phyloP scores from a whole-genome alignment of 1,139 yeast genomes.

The Hemisphaericaspora subhashii region DNA sequence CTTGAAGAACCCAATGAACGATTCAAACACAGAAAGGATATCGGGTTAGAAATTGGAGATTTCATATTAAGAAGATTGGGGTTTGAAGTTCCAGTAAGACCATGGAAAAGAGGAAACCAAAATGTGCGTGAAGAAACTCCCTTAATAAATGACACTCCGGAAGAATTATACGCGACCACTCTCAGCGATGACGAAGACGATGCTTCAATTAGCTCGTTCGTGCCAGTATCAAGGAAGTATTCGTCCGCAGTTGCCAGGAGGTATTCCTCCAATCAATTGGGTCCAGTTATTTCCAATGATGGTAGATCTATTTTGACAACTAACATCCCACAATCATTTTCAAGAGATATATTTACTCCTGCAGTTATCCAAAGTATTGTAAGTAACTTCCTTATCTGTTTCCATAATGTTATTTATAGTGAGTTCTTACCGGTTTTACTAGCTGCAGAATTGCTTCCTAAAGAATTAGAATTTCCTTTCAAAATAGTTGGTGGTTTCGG shows the following conservation, averaged over 20 bases:
- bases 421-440: conserved; percentile 62
- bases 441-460: conserved; percentile 43
- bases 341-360: conserved; percentile 24
- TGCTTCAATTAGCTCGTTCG: conserved; percentile 21
- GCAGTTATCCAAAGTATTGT: conserved; percentile 21
- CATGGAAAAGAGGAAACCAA: conserved; percentile 27
- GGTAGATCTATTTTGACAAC: conserved; percentile 14
- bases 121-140: conserved; percentile 59
- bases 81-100: conserved; percentile 28
- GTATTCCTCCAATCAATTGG: conserved; percentile 32
- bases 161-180: not conserved
- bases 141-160: conserved; percentile 11
- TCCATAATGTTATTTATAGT: conserved; percentile 50
- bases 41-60: conserved; percentile 57
- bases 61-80: conserved; percentile 35
- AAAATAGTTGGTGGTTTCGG: conserved; percentile 32
- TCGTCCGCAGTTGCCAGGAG: conserved; percentile 43
- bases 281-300: conserved; percentile 12
- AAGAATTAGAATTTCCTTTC: conserved; percentile 38
- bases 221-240: conserved; percentile 34
- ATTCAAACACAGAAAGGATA: conserved; percentile 42
- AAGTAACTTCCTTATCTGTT: conserved; percentile 15
- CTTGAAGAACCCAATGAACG: conserved; percentile 27
- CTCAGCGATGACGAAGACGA: conserved; percentile 3
- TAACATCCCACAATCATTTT: conserved; percentile 13